These are phyloP conservation scores for Ceratobasidium sp. DNA, from an alignment of 1,284 basidiomycete species.

Conservation along the genomic window DNA sequence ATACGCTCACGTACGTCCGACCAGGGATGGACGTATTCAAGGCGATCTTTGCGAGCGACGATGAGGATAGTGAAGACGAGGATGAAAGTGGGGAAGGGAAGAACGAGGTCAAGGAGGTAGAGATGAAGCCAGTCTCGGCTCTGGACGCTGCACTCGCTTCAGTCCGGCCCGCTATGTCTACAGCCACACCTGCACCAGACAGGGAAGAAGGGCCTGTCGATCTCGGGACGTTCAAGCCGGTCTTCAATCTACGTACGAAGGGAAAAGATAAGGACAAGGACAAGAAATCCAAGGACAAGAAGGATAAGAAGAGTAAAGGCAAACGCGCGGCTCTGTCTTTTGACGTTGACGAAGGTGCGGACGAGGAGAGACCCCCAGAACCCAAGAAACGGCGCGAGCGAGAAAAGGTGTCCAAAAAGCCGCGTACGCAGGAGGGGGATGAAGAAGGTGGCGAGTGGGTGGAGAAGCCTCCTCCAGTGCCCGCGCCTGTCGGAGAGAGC, in stretches of 20 bases:
- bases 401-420: slow-evolving; percentile 60
- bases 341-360: slow-evolving; percentile 51
- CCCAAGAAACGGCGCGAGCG: slow-evolving; percentile 53
- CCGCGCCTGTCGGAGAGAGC: slow-evolving; percentile 5
- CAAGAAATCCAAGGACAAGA: slow-evolving; percentile 53
- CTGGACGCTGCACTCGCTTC: slow-evolving; percentile 45
- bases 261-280: slow-evolving; percentile 55
- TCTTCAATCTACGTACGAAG: slow-evolving; percentile 72
- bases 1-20: slow-evolving; percentile 86
- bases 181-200: slow-evolving; percentile 39
- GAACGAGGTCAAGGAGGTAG: slow-evolving; percentile 47
- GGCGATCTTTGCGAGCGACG: slow-evolving; percentile 91
- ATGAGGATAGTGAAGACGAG: slow-evolving; percentile 80
- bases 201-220: slow-evolving; percentile 61
- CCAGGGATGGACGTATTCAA: slow-evolving; percentile 95
- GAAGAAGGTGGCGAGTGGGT: slow-evolving; percentile 71
- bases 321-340: slow-evolving; percentile 47
- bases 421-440: slow-evolving; percentile 39
- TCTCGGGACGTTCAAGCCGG: slow-evolving; percentile 76
- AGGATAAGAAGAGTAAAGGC: slow-evolving; percentile 48
- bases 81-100: slow-evolving; percentile 55
- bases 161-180: slow-evolving; percentile 45
- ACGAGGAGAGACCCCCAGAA: slow-evolving; percentile 47
- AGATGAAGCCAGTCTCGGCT: slow-evolving; percentile 39
- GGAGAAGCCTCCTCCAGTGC: slow-evolving; percentile 55